Evolutionary conservation across 2,329 filamentous ascomycete genomes (phyloP), one percentile per base, ranked within the genome.

Genomic region (Phyllosticta citribraziliensis): DNA sequence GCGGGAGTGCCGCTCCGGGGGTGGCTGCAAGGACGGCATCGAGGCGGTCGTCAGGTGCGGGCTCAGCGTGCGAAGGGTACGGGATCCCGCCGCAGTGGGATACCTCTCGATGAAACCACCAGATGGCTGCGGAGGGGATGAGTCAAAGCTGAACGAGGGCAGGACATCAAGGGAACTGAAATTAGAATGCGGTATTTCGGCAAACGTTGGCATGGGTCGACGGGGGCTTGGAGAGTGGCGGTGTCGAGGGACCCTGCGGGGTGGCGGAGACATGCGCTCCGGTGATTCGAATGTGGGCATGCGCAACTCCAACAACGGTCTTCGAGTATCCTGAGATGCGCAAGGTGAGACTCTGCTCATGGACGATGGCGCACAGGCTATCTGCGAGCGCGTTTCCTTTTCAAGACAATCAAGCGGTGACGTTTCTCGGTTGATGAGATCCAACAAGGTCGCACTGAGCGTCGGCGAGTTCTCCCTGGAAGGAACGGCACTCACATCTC

Each of bases 251-350:
- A 52, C 50, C 33, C 51, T 56, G 12, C 60, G 56, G 12, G 25
- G 60, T 17, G 40, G 52, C 33, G 60, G 60, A 57, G 60, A 61
- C 14, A 22, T 50, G 24, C 52, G 60, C 35, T 61, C 60, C 24
- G 60, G 60, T 27, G 60, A 61, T 12, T 61, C 55, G n/a, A 61
- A 61, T 4, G 55, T 57, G 20, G 60, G 60, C 60, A 61, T 61
- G n/a, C 60, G 55, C 24, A 57, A 14, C 25, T 57, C 60, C 19
- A 51, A 30, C 5, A 40, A 50, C 24, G 24, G 30, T 35, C 47
- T 24, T 55, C 53, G 53, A 55, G 14, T 22, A n/a, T 20, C 33
- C 14, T 40, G 51, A 20, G 51, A 52, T 52, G 19, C 51, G 19
- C 24, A n/a, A 2, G 51, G 51, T 22, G 51, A 52, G 9, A 52